Conservation (phyloP, 169 alveolate species). For the Eimeria mitis region DNA sequence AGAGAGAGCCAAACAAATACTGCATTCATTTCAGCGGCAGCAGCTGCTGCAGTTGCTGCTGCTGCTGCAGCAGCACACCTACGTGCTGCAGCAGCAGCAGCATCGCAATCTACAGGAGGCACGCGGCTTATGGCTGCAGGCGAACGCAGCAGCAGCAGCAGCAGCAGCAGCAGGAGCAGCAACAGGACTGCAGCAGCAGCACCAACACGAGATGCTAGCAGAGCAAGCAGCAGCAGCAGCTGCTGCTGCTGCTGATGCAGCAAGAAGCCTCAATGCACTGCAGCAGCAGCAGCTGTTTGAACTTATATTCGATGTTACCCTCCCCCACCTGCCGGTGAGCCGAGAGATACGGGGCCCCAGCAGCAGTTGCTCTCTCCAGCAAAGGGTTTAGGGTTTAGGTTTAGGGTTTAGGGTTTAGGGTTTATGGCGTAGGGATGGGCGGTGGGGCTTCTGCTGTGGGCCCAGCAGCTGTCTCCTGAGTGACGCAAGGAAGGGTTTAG, state of each 20-base stretch:
- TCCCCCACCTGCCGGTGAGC: conserved; percentile 15
- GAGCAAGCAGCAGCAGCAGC: conserved; percentile 17
- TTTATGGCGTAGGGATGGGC: no score
- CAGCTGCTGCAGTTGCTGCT: conserved; percentile 9
- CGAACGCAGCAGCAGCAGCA: neutral
- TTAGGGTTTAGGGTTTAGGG: no score
- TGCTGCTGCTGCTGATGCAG: conserved; percentile 31
- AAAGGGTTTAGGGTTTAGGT: neutral
- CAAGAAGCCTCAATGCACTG: neutral
- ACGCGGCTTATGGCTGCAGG: conserved; percentile 5
- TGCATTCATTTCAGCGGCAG: neutral
- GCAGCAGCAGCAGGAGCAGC: neutral
- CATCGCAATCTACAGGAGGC: neutral
- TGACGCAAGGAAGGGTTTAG: no score
- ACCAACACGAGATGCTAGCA: neutral
- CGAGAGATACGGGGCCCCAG: no score
- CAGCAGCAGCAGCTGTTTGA: conserved; percentile 28
- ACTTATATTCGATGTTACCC: neutral
- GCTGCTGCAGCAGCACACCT: conserved; percentile 56
- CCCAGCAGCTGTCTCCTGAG: no score
- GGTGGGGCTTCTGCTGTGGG: no score
- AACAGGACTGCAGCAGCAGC: neutral
- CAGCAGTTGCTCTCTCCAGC: neutral
- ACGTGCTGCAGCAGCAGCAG: conserved; percentile 49
- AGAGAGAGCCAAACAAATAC: neutral